Evolutionary conservation across 139 green algal genomes (phyloP).

Genomic region (Yamagishiella unicocca): DNA sequence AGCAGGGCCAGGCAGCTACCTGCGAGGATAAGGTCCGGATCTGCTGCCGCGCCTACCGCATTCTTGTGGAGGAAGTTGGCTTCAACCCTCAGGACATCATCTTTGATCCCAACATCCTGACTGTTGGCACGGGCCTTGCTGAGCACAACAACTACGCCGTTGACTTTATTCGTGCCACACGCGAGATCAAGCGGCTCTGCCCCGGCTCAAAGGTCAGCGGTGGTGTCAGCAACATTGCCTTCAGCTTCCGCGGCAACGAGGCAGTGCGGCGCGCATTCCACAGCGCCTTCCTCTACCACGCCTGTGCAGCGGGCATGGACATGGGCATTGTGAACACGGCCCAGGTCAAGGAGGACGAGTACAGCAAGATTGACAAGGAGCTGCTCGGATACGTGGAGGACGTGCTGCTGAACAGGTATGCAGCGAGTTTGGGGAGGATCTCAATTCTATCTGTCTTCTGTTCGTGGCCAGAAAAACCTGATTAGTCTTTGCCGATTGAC

Average conservation of each 20-base stretch:
- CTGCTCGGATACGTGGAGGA: conserved; percentile 97
- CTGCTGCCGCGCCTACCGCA: conserved; percentile 93
- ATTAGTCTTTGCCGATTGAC: too few species aligned
- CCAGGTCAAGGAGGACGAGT: conserved; percentile 94
- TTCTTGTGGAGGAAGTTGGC: conserved; percentile 95
- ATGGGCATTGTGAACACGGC: conserved; percentile 99
- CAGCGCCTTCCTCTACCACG: conserved; percentile 95
- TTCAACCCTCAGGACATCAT: conserved; percentile 98
- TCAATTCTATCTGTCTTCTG: too few species aligned
- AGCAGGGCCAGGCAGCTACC: conserved; percentile 87
- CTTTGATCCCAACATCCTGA: conserved; percentile 99
- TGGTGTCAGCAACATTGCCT: conserved; percentile 98
- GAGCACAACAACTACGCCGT: conserved; percentile 99
- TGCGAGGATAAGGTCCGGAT: conserved; percentile 92
- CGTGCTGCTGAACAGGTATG: conserved; percentile 94
- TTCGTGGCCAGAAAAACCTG: too few species aligned
- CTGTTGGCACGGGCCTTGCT: conserved; percentile 94
- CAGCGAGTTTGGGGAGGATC: too few species aligned
- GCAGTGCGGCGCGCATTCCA: conserved; percentile 95
- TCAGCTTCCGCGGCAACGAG: conserved; percentile 98
- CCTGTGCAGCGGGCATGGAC: conserved; percentile 97
- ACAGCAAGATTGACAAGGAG: conserved; percentile 98
- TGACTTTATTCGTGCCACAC: conserved; percentile 96
- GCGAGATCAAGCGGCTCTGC: conserved; percentile 96
- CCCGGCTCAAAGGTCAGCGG: conserved; percentile 96